These are phyloP conservation scores for Coemansia sp. DNA, from an alignment of 371 early-diverging fungal species.

Conservation along the genomic window DNA sequence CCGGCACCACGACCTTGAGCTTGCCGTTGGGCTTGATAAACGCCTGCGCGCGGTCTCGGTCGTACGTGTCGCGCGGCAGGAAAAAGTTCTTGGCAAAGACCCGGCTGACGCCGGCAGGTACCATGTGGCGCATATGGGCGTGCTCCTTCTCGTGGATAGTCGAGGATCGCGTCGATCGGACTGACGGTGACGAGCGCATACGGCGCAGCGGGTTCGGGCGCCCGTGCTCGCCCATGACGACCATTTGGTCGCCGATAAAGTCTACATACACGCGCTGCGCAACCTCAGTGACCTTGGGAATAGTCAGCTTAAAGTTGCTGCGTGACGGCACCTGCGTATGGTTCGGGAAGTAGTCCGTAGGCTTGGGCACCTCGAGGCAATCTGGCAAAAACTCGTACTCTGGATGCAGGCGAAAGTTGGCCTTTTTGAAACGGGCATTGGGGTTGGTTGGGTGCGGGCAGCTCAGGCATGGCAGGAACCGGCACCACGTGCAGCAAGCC, in stretches of 20 bases:
- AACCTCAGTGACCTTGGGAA: conserved; percentile 23
- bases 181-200: conserved; percentile 14
- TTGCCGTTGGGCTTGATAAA: conserved; percentile 49
- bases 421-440: conserved; percentile 49
- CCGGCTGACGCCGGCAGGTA: not conserved
- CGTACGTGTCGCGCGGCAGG: conserved; percentile 45
- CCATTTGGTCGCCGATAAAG: conserved; percentile 50
- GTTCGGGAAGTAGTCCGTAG: conserved; percentile 44
- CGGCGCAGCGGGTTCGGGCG: conserved; percentile 12
- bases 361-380: conserved; percentile 16
- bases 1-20: conserved; percentile 46
- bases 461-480: conserved; percentile 46
- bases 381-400: conserved; percentile 53
- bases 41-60: conserved; percentile 42
- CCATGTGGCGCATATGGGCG: conserved; percentile 1
- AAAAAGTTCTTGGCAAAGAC: conserved; percentile 49
- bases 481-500: conserved; percentile 50
- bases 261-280: conserved; percentile 47
- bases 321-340: conserved; percentile 43
- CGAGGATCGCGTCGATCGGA: conserved; percentile 33
- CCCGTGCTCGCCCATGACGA: conserved; percentile 47
- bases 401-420: conserved; percentile 49
- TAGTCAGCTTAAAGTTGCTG: conserved; percentile 33
- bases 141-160: conserved; percentile 6
- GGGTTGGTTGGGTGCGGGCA: conserved; percentile 50